phyloP scores from a whole-genome alignment of 768 basidiomycete species.

The Pleurotus ostreatus region DNA sequence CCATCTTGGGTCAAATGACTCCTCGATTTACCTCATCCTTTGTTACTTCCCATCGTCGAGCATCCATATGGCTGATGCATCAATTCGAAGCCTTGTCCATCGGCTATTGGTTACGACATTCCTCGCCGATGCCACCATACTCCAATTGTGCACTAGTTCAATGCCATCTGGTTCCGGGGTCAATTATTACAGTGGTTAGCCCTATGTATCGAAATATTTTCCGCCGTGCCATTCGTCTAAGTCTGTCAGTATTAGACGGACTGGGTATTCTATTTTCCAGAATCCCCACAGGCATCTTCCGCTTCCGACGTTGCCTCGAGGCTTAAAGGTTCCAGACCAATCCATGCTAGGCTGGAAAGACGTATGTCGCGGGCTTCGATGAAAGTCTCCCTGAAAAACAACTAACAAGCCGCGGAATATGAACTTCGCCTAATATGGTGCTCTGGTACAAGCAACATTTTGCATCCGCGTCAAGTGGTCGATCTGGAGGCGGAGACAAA shows the following conservation, averaged over 20 bases:
- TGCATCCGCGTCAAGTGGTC: background rate
- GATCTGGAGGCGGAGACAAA: background rate
- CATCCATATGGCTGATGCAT: too few species aligned
- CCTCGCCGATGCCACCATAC: too few species aligned
- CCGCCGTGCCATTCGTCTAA: background rate
- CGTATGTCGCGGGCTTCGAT: background rate
- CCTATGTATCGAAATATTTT: too few species aligned
- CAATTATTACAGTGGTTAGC: too few species aligned
- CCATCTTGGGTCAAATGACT: too few species aligned
- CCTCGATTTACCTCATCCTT: too few species aligned
- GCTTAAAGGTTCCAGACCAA: background rate
- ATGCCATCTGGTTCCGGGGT: too few species aligned
- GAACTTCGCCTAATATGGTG: background rate
- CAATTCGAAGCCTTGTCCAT: too few species aligned
- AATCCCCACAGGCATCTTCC: background rate
- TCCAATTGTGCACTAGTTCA: too few species aligned
- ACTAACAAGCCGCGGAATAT: background rate
- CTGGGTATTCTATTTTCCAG: background rate
- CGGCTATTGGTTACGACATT: too few species aligned
- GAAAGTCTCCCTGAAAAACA: background rate
- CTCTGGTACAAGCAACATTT: background rate
- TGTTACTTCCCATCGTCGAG: too few species aligned
- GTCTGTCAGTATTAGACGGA: background rate
- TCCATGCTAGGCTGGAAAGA: background rate
- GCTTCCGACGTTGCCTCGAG: slow-evolving; percentile 3